Evolutionary conservation across 2,329 filamentous ascomycete species (phyloP), one percentile per base, ranked within the genome.

Genomic region (Helotiales sp.): DNA sequence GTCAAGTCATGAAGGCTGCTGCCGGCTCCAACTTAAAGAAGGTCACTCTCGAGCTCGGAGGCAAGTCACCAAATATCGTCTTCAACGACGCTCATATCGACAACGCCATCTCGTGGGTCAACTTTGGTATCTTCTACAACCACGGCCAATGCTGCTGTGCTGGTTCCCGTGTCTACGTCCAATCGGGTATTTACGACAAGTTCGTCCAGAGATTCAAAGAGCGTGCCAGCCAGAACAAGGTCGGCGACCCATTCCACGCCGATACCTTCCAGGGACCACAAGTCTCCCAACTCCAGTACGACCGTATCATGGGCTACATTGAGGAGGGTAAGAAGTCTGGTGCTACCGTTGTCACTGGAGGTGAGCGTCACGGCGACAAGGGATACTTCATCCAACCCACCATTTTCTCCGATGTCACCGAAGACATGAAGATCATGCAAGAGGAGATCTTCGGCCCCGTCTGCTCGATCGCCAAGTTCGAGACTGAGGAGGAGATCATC

Each of bases 401-500:
- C 73, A 89, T 92, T 81, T 91, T 92, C 85, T 86, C 86, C 75
- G 86, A 89, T 76, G 89, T 91, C 71, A 86, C 83, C 55, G 85
- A 88, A 70, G 85, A 91, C 78, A 91, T 91, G 89, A 90, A 89
- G 84, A 91, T 92, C 75, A 85, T 89, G 78, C 86, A 90, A 80
- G 89, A 91, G 78, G 89, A 92, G 79, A 91, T 92, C 79, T 92
- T 92, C 78, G 89, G 89, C 67, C 89, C 89, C 45, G 89, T 92
- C 70, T 90, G 88, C 82, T 83, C 87, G 69, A 88, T 92, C 77
- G 82, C 86, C 78, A 91, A 91, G 80, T 91, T 92, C 83, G 87
- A 87, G 80, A 87, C 83, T 75, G 86, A 89, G 79, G 89, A 88
- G 61, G 89, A 92, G 58, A 86, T 85, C 68, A 85, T 92, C 80